phyloP scores from a whole-genome alignment of 768 basidiomycete genomes.

The Agrocybe chaxingu region DNA sequence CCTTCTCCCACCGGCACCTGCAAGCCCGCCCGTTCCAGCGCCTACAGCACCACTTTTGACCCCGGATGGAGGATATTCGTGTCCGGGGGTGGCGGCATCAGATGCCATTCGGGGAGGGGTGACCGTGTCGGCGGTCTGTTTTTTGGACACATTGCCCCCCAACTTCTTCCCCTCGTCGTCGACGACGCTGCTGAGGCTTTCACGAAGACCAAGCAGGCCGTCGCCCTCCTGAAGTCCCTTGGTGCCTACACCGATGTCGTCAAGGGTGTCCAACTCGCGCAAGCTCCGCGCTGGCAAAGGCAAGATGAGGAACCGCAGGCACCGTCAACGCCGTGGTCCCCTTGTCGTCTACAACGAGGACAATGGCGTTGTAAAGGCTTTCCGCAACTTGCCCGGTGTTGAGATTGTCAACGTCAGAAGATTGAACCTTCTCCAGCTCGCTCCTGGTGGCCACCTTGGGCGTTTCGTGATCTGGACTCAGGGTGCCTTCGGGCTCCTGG shows the following conservation, averaged over 20 bases:
- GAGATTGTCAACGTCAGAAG: conserved; percentile 93
- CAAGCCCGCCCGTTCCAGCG: no score
- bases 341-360: conserved; percentile 97
- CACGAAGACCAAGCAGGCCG: conserved; percentile 96
- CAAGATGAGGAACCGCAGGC: conserved; percentile 94
- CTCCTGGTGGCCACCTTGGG: conserved; percentile 98
- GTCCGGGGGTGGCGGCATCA: no score
- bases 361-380: conserved; percentile 95
- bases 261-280: conserved; percentile 95
- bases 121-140: no score
- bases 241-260: conserved; percentile 89
- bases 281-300: conserved; percentile 97
- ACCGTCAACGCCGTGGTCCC: conserved; percentile 96
- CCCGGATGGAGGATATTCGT: no score
- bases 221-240: conserved; percentile 86
- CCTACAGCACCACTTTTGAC: no score
- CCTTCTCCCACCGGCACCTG: neutral
- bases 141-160: no score
- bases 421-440: conserved; percentile 97
- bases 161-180: conserved; percentile 72
- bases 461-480: conserved; percentile 99
- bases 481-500: conserved; percentile 87
- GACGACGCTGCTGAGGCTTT: conserved; percentile 76
- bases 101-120: no score
- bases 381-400: conserved; percentile 98